Conservation (phyloP, 495 filamentous ascomycete species). For the Annulohypoxylon nitens region DNA sequence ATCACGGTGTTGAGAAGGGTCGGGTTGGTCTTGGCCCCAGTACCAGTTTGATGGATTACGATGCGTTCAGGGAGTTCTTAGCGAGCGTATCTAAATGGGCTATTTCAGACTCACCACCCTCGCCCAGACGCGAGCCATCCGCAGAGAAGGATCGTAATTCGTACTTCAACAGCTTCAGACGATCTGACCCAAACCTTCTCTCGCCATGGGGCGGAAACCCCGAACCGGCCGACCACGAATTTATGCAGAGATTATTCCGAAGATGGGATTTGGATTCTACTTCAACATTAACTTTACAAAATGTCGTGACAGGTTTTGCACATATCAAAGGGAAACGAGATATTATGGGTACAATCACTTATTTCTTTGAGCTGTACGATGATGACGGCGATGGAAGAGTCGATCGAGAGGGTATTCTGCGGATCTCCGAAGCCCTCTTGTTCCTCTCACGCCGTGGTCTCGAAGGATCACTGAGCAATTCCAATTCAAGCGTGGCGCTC, state of each 20-base stretch:
- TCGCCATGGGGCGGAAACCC: slow-evolving; percentile 82
- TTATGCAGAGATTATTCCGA: slow-evolving; percentile 88
- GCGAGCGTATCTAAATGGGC: slow-evolving; percentile 92
- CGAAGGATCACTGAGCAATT: slow-evolving; percentile 74
- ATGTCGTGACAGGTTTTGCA: slow-evolving; percentile 91
- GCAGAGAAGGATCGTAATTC: slow-evolving; percentile 64
- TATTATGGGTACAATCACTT: slow-evolving; percentile 96
- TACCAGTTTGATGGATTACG: slow-evolving; percentile 92
- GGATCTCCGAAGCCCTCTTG: slow-evolving; percentile 92
- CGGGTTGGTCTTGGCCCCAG: slow-evolving; percentile 91
- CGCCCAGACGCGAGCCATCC: slow-evolving; percentile 66
- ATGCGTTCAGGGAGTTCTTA: slow-evolving; percentile 93
- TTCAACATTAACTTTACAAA: slow-evolving; percentile 83
- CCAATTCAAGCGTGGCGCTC: slow-evolving; percentile 53
- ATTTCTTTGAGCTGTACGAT: slow-evolving; percentile 98
- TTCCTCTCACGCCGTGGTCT: slow-evolving; percentile 91
- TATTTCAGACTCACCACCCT: slow-evolving; percentile 76
- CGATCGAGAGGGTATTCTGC: slow-evolving; percentile 95
- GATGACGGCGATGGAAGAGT: slow-evolving; percentile 91
- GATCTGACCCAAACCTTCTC: slow-evolving; percentile 55
- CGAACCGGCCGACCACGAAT: slow-evolving; percentile 94
- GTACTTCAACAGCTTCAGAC: slow-evolving; percentile 66
- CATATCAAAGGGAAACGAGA: slow-evolving; percentile 91
- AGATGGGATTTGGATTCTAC: slow-evolving; percentile 86
- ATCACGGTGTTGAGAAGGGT: slow-evolving; percentile 73